Base-by-base conservation (phyloP, 2,329 filamentous ascomycete genomes). In the Aureobasidium melanogenum region DNA sequence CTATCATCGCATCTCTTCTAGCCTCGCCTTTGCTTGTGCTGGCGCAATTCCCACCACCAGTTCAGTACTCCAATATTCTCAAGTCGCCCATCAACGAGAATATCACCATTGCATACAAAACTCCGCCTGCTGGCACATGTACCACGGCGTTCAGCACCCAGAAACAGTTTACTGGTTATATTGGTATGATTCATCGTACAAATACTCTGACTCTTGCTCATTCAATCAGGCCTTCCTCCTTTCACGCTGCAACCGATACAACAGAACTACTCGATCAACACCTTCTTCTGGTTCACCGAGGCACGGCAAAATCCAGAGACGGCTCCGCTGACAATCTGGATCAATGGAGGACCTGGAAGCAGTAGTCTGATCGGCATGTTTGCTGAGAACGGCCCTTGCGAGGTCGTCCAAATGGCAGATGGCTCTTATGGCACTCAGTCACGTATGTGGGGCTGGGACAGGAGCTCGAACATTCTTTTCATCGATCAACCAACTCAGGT, bases 131-230 rank as follows among this genome's bases (percentile, higher is more conserved):
- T 8, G 84, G 82, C 48, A 85, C 81, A 14, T 90, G 88, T 71
- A 80, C 77, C 50, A 89, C 87, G 1, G 82, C 82, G 8, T 88
- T 88, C 67, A 69, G 78, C 47, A 77, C 76, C 0, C 87, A 90
- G 71, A 81, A 85, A 70, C 87, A 89, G 70, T 88, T 86, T 69
- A 83, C 85, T 4, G 87, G 87, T 68, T 89, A 88, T 80, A 83
- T 89, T 61, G 80, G 54, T 47, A 47, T 30, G 44, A 10, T 4
- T 3, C 6, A n/a, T 28, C 24, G 24, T 47, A 15, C 8, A 17
- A n/a, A 28, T 3, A n/a, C 24, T n/a, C 3, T 9, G 2, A 47
- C 14, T 28, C 3, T 10, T 28, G 24, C 44, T 47, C 5, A 47
- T 5, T 28, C 7, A 28, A n/a, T 9, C 10, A 47, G 44, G 44